These are phyloP conservation scores for Lasiosphaeria ovina DNA, from an alignment of 495 filamentous ascomycete genomes.

Conservation along the genomic window DNA sequence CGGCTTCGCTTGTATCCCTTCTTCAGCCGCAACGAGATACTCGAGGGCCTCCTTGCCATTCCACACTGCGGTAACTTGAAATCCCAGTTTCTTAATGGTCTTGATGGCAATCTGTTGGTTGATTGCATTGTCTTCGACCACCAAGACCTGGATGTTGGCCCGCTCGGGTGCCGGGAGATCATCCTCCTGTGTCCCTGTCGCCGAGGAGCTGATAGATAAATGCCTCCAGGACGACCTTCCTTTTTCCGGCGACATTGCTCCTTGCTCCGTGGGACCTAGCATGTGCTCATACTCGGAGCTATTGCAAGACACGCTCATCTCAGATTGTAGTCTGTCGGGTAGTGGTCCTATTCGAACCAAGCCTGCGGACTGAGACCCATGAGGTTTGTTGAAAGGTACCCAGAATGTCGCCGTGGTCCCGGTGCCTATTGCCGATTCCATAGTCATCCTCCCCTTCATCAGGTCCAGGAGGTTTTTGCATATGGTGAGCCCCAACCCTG, in stretches of 20 bases:
- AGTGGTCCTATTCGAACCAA: constrained; percentile 53
- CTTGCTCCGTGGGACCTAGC: constrained; percentile 25
- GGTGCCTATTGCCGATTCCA: constrained; percentile 54
- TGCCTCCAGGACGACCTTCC: constrained; percentile 30
- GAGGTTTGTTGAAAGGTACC: constrained; percentile 64
- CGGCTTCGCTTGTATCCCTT: constrained; percentile 47
- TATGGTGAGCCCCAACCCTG: constrained; percentile 77
- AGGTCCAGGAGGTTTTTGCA: constrained; percentile 74
- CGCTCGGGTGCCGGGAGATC: constrained; percentile 48
- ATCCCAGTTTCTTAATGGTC: constrained; percentile 73
- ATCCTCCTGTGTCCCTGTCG: constrained; percentile 27
- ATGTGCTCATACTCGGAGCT: constrained; percentile 50
- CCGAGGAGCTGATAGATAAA: constrained; percentile 30
- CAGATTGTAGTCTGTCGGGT: constrained; percentile 60
- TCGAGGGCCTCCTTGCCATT: constrained; percentile 77
- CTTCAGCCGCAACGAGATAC: constrained; percentile 47
- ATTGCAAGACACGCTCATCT: constrained; percentile 59
- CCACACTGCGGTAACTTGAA: constrained; percentile 65
- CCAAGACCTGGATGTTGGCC: constrained; percentile 57
- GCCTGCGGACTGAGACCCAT: constrained; percentile 29
- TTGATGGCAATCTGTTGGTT: constrained; percentile 78
- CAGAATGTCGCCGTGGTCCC: constrained; percentile 67
- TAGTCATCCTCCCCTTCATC: constrained; percentile 74
- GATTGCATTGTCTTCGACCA: constrained; percentile 79
- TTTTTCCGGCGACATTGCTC: constrained; percentile 29